Evolutionary conservation across 768 basidiomycete species (phyloP).

Genomic region (Cubamyces lactineus): DNA sequence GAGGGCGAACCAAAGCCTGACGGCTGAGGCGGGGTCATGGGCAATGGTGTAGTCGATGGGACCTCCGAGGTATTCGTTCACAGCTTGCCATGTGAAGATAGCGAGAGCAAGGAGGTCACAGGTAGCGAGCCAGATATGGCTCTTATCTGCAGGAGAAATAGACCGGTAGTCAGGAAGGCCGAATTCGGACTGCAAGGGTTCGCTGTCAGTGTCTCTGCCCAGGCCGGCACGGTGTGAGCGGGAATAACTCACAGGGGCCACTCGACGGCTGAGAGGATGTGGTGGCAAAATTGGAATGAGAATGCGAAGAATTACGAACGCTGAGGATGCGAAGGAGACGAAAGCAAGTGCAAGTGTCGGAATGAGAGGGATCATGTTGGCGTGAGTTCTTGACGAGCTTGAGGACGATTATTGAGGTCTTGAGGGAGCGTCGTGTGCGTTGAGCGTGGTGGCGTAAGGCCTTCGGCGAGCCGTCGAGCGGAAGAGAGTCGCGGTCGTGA

Average conservation of each 20-base stretch:
- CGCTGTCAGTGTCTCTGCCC: constrained; percentile 27
- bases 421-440: constrained; percentile 36
- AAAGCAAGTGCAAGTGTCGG: constrained; percentile 69
- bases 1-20: constrained; percentile 69
- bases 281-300: constrained; percentile 76
- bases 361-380: constrained; percentile 66
- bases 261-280: constrained; percentile 71
- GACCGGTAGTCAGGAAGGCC: constrained; percentile 70
- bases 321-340: constrained; percentile 72
- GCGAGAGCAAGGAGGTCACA: constrained; percentile 65
- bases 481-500: constrained; percentile 38
- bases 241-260: constrained; percentile 60
- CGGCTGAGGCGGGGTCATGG: constrained; percentile 54
- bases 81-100: constrained; percentile 68
- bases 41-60: constrained; percentile 48
- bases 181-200: constrained; percentile 64
- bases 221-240: constrained; percentile 15
- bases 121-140: constrained; percentile 72
- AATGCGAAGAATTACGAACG: constrained; percentile 76
- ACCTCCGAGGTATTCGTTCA: constrained; percentile 54
- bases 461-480: constrained; percentile 42
- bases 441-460: constrained; percentile 40
- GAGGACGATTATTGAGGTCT: constrained; percentile 30
- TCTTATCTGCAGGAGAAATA: constrained; percentile 69
- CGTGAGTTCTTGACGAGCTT: constrained; percentile 21